These are phyloP conservation scores for Pharnaceum exiguum DNA, from an alignment of 148 eudicot species.

Conservation along the genomic window DNA sequence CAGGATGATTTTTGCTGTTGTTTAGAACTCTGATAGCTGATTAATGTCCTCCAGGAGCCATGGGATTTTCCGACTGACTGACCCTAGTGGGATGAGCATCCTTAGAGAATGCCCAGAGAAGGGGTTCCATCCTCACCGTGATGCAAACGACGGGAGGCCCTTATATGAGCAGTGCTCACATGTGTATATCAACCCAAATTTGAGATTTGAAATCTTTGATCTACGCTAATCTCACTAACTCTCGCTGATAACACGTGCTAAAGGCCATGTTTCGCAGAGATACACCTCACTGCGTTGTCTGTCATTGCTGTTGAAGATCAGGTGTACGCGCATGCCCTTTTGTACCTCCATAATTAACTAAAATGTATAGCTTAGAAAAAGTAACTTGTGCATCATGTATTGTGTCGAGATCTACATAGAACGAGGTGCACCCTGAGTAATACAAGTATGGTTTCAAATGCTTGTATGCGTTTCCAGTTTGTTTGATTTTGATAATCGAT, in stretches of 20 bases:
- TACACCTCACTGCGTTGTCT: background rate
- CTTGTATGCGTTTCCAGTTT: too few species aligned
- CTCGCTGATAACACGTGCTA: background rate
- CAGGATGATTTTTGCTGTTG: background rate
- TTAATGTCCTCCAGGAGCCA: slow-evolving; percentile 39
- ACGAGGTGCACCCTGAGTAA: background rate
- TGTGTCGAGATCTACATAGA: too few species aligned
- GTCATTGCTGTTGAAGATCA: background rate
- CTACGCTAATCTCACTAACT: slow-evolving; percentile 29
- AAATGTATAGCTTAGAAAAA: background rate
- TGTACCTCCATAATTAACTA: slow-evolving; percentile 3
- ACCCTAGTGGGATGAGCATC: slow-evolving; percentile 49
- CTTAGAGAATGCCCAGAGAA: slow-evolving; percentile 50
- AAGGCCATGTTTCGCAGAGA: slow-evolving; percentile 4
- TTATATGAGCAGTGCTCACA: slow-evolving; percentile 67
- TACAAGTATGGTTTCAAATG: too few species aligned
- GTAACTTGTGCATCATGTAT: background rate
- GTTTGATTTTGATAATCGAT: too few species aligned
- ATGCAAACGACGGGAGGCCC: slow-evolving; percentile 47
- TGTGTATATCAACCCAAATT: slow-evolving; percentile 53
- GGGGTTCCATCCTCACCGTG: slow-evolving; percentile 60
- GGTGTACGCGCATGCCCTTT: background rate
- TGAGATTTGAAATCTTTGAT: slow-evolving; percentile 63
- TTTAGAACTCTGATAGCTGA: slow-evolving; percentile 10
- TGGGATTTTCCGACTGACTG: slow-evolving; percentile 59